Percentiles rank a stretch among this genome's conserved stretches.
phyloP scores from a whole-genome alignment of 2,329 filamentous ascomycete species.

The Leptosphaerulina australis region DNA sequence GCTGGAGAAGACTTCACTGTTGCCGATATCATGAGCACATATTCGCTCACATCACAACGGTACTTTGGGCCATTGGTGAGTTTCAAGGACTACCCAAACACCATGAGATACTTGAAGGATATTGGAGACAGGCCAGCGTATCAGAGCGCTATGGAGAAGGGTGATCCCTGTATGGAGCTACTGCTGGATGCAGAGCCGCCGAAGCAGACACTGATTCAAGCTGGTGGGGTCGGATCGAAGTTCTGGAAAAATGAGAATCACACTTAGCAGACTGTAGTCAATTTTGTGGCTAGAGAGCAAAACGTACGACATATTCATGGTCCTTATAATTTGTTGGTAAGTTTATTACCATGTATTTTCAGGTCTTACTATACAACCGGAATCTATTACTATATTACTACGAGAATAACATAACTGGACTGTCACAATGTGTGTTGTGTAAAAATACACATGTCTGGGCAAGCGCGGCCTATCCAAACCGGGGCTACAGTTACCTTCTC shows the following conservation, averaged over 20 bases:
- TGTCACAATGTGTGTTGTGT: no score
- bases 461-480: no score
- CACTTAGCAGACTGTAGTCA: neutral
- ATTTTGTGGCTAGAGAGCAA: neutral
- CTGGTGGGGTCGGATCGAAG: conserved; percentile 21
- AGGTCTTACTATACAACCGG: no score
- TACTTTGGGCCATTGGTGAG: conserved; percentile 50
- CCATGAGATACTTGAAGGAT: conserved; percentile 26
- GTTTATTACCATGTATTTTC: no score
- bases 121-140: conserved; percentile 25
- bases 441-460: no score
- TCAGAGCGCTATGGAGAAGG: conserved; percentile 57
- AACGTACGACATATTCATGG: no score
- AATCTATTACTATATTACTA: no score
- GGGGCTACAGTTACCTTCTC: no score
- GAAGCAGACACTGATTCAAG: conserved; percentile 20
- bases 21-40: conserved; percentile 68
- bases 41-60: conserved; percentile 65
- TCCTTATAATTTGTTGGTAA: no score
- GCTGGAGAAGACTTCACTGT: conserved; percentile 65
- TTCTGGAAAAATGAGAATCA: conserved; percentile 25
- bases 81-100: conserved; percentile 24
- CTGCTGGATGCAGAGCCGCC: conserved; percentile 25
- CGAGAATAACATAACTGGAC: no score
- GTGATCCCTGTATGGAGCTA: conserved; percentile 56